Conservation (phyloP, 495 filamentous ascomycete species). For the Neurospora sp. region DNA sequence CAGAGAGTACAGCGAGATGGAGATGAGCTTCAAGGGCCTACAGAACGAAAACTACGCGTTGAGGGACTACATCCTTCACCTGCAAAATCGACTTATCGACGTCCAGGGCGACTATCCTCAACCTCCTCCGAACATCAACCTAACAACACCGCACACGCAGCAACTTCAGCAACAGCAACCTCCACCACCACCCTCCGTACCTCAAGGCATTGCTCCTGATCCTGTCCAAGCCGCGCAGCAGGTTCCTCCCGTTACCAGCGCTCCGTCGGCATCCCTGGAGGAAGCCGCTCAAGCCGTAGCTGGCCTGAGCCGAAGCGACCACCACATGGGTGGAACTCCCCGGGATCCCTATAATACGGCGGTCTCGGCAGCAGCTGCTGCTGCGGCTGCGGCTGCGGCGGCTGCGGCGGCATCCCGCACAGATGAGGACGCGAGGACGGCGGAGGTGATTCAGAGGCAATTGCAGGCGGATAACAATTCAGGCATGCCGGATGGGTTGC, state of each 20-base stretch:
- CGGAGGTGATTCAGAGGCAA: constrained; percentile 30
- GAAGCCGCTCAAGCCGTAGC: constrained; percentile 29
- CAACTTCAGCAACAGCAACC: constrained; percentile 2
- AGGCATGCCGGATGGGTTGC: constrained; percentile 10
- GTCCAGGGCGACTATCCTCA: constrained; percentile 73
- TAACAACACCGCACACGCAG: constrained; percentile 22
- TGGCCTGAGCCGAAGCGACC: constrained; percentile 18
- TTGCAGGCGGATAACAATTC: constrained; percentile 19
- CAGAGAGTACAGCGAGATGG: constrained; percentile 58
- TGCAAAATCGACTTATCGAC: constrained; percentile 85
- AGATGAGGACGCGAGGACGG: constrained; percentile 26
- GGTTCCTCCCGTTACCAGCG: background rate
- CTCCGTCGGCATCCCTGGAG: constrained; percentile 14
- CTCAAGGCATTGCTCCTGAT: background rate
- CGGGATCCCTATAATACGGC: constrained; percentile 8
- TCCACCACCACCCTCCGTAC: background rate
- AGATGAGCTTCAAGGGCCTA: constrained; percentile 60
- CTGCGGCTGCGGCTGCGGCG: background rate
- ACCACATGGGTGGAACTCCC: background rate
- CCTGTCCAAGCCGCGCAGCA: background rate
- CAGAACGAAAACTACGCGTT: constrained; percentile 83
- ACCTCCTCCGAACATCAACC: constrained; percentile 49
- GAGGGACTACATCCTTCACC: constrained; percentile 79
- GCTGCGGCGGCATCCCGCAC: background rate
- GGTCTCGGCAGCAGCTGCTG: background rate